phyloP scores from a whole-genome alignment of 1,284 basidiomycete species.

The Cutaneotrichosporon sp. region DNA sequence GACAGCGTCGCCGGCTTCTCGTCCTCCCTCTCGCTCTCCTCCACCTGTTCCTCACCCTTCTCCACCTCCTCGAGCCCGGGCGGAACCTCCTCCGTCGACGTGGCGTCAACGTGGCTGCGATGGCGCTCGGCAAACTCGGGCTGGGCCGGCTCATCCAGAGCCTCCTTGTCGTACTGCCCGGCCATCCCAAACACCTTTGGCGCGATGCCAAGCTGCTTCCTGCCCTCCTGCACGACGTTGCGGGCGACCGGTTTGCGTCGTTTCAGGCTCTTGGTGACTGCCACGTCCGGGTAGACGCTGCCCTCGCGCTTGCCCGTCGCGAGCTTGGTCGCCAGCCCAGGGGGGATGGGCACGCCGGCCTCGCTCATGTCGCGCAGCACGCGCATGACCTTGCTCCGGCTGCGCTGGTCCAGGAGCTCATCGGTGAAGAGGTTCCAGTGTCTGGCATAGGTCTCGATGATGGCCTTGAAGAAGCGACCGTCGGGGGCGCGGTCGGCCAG shows the following conservation, averaged over 20 bases:
- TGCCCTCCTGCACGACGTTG: not conserved
- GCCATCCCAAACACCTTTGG: too few species aligned
- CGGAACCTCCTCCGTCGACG: not conserved
- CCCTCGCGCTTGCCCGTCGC: not conserved
- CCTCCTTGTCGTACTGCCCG: too few species aligned
- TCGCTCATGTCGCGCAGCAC: slow-evolving; percentile 15
- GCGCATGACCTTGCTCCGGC: not conserved
- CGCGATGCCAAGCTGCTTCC: too few species aligned
- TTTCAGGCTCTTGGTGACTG: not conserved
- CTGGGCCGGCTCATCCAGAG: not conserved
- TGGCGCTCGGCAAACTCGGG: not conserved
- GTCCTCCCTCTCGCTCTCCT: too few species aligned
- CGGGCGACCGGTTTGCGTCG: not conserved
- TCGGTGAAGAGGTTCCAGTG: slow-evolving; percentile 9
- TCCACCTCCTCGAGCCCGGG: not conserved
- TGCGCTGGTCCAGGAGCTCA: not conserved
- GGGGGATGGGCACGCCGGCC: slow-evolving; percentile 12
- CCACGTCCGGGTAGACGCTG: not conserved
- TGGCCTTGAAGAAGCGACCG: slow-evolving; percentile 26
- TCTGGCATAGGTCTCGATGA: slow-evolving; percentile 18
- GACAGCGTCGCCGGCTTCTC: not conserved
- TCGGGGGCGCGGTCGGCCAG: slow-evolving; percentile 14
- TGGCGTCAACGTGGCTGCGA: not conserved
- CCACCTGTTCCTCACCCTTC: too few species aligned
- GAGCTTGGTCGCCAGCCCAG: slow-evolving; percentile 17